A percentile compares a stretch with the other conserved stretches of the same genome.
Evolutionary conservation across 768 basidiomycete species (phyloP).

Genomic region (Panellus pusillus): DNA sequence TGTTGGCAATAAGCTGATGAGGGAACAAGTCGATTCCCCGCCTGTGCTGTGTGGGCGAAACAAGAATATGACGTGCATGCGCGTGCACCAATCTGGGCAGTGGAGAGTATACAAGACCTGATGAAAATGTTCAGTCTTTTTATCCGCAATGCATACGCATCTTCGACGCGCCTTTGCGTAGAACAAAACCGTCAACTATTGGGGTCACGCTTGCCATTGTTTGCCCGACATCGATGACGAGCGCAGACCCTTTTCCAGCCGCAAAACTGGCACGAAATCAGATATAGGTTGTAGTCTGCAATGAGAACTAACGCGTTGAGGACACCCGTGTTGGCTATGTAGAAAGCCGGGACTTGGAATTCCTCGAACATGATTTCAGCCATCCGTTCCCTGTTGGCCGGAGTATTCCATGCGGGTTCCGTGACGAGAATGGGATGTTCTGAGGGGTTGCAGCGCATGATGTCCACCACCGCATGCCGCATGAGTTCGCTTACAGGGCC

Average conservation of each 20-base stretch:
- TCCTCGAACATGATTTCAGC: constrained; percentile 98
- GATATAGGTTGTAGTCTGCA: background rate
- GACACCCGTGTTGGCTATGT: constrained; percentile 93
- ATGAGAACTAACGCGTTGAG: constrained; percentile 70
- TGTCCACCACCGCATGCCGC: constrained; percentile 70
- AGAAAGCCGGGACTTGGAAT: constrained; percentile 92
- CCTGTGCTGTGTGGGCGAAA: constrained; percentile 47
- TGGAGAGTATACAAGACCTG: constrained; percentile 77
- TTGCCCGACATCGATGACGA: constrained; percentile 93
- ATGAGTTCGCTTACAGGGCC: constrained; percentile 69
- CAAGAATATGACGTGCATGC: constrained; percentile 70
- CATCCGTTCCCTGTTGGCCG: constrained; percentile 90
- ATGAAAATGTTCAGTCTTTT: background rate
- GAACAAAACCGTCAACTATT: constrained; percentile 95
- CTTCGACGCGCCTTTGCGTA: constrained; percentile 73
- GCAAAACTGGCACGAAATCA: constrained; percentile 65
- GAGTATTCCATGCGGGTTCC: constrained; percentile 95
- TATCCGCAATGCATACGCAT: background rate
- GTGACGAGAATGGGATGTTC: constrained; percentile 94
- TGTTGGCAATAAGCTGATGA: constrained; percentile 88
- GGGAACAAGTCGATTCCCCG: constrained; percentile 70
- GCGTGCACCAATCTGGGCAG: constrained; percentile 81
- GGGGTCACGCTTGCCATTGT: constrained; percentile 90
- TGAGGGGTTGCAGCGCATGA: constrained; percentile 72
- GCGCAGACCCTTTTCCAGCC: constrained; percentile 94